Evolutionary conservation across 768 basidiomycete species (phyloP).

Genomic region (Gymnopilus junonius): DNA sequence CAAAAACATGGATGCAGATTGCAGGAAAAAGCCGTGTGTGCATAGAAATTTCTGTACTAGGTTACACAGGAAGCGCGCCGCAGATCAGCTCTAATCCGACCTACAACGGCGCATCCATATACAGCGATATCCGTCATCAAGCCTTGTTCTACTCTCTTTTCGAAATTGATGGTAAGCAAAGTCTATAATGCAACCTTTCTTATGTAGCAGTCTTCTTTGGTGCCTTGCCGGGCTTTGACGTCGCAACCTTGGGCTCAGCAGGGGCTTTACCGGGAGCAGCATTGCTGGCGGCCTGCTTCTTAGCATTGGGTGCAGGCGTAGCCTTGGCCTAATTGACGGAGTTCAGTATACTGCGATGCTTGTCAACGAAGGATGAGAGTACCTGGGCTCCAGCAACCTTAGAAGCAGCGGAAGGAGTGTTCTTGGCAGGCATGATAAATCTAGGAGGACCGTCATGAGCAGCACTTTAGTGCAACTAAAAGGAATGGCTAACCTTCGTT

Average conservation of each 20-base stretch:
- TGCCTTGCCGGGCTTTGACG: conserved; percentile 18
- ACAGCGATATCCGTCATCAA: not conserved
- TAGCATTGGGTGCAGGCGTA: conserved; percentile 16
- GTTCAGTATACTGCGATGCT: not conserved
- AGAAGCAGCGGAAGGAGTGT: conserved; percentile 19
- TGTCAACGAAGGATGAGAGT: not conserved
- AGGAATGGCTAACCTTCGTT: conserved; percentile 7
- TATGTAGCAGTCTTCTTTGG: conserved; percentile 26
- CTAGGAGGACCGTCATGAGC: conserved; percentile 1
- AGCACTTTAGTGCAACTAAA: not conserved
- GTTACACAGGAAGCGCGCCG: not conserved
- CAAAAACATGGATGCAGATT: no score
- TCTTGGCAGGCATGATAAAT: conserved; percentile 27
- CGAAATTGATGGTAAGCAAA: no score
- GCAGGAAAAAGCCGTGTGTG: not conserved
- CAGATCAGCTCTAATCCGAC: not conserved
- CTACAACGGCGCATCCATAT: not conserved
- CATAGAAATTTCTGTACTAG: not conserved
- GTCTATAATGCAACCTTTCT: not conserved
- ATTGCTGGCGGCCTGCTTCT: conserved; percentile 19
- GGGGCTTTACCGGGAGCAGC: conserved; percentile 12
- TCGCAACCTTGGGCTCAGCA: conserved; percentile 20
- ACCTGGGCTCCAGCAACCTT: conserved; percentile 22
- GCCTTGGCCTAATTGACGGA: conserved; percentile 17
- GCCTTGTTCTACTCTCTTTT: not conserved